A percentile compares a stretch with the other conserved stretches of the same genome.
Evolutionary conservation across 2,329 filamentous ascomycete species (phyloP).

Genomic region (Hymenoscyphus occultus): DNA sequence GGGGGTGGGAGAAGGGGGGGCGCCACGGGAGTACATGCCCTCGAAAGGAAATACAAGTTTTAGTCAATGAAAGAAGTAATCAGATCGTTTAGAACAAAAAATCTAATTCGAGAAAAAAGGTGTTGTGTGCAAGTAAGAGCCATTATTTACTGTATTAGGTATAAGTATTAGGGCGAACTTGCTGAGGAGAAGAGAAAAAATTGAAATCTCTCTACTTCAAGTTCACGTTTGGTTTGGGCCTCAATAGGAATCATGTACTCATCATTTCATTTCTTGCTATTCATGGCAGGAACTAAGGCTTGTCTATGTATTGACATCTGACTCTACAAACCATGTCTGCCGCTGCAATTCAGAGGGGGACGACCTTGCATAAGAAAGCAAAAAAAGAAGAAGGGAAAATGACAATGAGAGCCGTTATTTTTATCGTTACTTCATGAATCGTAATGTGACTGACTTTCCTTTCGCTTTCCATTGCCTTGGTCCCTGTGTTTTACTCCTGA

Average conservation of each 20-base stretch:
- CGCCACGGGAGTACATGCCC: too few species aligned
- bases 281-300: neutral
- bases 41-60: too few species aligned
- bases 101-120: too few species aligned
- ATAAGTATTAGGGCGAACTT: neutral
- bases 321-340: neutral
- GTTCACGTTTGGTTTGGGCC: neutral
- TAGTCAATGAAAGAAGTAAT: too few species aligned
- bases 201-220: neutral
- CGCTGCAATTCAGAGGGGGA: neutral
- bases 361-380: neutral
- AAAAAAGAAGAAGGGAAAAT: neutral
- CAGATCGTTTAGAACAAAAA: too few species aligned
- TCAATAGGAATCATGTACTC: neutral
- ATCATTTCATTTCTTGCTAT: slow-evolving; percentile 4
- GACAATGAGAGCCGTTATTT: neutral
- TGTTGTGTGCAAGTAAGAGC: too few species aligned
- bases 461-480: neutral
- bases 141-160: neutral
- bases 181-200: neutral
- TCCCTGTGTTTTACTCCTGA: neutral
- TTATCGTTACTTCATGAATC: neutral
- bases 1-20: too few species aligned
- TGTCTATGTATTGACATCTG: neutral
- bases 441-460: neutral